phyloP scores from a whole-genome alignment of 2,329 filamentous ascomycete species.

The Phaeoacremonium minimum region DNA sequence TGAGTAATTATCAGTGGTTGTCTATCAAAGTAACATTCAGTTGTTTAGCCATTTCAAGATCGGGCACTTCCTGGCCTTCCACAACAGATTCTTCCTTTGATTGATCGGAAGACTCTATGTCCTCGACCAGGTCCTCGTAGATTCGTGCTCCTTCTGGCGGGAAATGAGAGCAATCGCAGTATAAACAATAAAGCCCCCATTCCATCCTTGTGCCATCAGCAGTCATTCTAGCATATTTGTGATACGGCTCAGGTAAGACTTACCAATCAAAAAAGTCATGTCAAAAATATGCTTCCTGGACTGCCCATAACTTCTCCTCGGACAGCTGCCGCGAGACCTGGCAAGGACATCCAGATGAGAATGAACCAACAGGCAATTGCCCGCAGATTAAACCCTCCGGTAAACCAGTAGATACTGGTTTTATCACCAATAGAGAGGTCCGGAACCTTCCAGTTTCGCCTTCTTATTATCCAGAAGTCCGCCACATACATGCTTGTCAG shows the following conservation, averaged over 20 bases:
- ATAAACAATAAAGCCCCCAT: not conserved
- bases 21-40: no score
- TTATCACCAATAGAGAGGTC: slow-evolving; percentile 12
- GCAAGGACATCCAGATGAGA: not conserved
- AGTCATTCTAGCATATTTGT: not conserved
- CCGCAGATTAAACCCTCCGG: slow-evolving; percentile 1
- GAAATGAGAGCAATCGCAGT: not conserved
- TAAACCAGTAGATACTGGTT: slow-evolving; percentile 15
- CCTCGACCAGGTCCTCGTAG: not conserved
- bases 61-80: not conserved
- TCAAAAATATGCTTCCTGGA: not conserved
- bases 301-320: not conserved
- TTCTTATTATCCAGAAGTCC: slow-evolving; percentile 14
- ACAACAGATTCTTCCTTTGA: not conserved
- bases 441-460: slow-evolving; percentile 12
- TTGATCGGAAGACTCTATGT: not conserved
- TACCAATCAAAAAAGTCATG: not conserved
- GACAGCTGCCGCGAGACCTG: not conserved
- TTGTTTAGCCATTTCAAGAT: no score
- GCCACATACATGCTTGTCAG: slow-evolving; percentile 12
- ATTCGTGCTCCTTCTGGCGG: not conserved
- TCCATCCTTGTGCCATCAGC: not conserved
- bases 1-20: no score
- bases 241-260: not conserved
- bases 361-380: not conserved